Evolutionary conservation across 1,284 basidiomycete species (phyloP), one percentile per base, ranked within the genome.

Genomic region (Leccinum angustisporum): DNA sequence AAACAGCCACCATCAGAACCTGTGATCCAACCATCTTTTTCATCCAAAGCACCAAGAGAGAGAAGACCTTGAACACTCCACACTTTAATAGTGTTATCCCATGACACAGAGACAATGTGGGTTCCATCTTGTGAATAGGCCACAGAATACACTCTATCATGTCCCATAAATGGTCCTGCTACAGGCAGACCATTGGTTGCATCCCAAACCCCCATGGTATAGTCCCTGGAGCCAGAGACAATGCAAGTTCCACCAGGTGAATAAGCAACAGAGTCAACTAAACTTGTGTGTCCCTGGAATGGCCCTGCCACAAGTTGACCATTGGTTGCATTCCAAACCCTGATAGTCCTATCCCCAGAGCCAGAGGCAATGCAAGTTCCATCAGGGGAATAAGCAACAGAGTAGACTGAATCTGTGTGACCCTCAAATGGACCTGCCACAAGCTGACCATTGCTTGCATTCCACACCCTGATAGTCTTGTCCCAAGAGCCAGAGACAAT

Each of bases 301-400:
- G 40, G 40, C 0, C n/a, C 40, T 43, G 40, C 40, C 5, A 43
- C 5, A 18, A 43, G 40, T 0, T 43, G 40, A n/a, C 40, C 40
- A 43, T 6, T 43, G n/a, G 5, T 18, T 11, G n/a, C n/a, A 43
- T 43, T 18, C n/a, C 40, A 43, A 11, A 43, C 10, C 3, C 40
- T 18, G 1, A 43, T 43, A 9, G 40, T n/a, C 1, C 0, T n/a
- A 0, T 43, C 40, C 2, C 1, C 0, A 1, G 38, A 40, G n/a
- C 40, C 40, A 18, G 40, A 43, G 18, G 1, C 18, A 21, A 21
- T 21, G 18, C 18, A 21, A 21, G 18, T 21, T 1, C 18, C 18
- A 21, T 21, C 18, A 21, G 18, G 18, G 1, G 1, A 21, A 21
- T 21, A 21, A 1, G 18, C 18, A 21, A 21, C 18, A 21, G 18